Conservation (phyloP, 2,329 filamentous ascomycete genomes). For the Colletotrichum sp. region DNA sequence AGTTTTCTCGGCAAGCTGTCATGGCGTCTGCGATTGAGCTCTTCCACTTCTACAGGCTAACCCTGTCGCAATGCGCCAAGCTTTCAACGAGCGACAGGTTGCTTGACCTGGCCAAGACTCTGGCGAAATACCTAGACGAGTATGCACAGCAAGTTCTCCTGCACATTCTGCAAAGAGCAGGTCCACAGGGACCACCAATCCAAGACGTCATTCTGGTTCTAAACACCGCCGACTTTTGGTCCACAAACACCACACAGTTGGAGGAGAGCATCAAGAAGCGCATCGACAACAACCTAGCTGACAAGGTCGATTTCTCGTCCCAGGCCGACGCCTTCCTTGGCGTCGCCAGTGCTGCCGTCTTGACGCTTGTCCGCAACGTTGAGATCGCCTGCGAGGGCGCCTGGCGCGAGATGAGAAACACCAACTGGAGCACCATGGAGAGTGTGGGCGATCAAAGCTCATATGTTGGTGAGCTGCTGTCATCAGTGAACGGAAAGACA, state of each 20-base stretch:
- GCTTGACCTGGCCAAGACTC: constrained; percentile 81
- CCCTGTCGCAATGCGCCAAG: constrained; percentile 93
- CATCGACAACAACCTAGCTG: constrained; percentile 79
- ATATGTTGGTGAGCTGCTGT: constrained; percentile 84
- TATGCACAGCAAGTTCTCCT: constrained; percentile 94
- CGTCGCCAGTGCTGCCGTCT: constrained; percentile 86
- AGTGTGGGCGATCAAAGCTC: constrained; percentile 91
- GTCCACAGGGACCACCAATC: constrained; percentile 56
- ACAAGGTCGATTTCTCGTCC: constrained; percentile 84
- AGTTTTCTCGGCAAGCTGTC: constrained; percentile 89
- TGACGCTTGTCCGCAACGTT: constrained; percentile 82
- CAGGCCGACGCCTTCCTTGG: constrained; percentile 96
- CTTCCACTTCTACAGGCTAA: constrained; percentile 95
- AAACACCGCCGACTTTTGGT: constrained; percentile 98
- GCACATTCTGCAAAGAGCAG: constrained; percentile 67
- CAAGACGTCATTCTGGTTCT: constrained; percentile 86
- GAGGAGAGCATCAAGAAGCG: constrained; percentile 94
- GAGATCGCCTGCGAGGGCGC: constrained; percentile 82
- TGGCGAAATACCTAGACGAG: constrained; percentile 93
- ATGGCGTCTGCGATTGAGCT: constrained; percentile 94
- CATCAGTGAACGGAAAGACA: constrained; percentile 72
- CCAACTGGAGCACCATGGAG: constrained; percentile 93
- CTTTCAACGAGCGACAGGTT: constrained; percentile 89
- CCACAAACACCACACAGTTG: constrained; percentile 88
- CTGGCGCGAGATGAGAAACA: constrained; percentile 98